These are phyloP conservation scores for Coix lacrymajobi DNA, from an alignment of 176 grass and related monocot species.

Conservation along the genomic window DNA sequence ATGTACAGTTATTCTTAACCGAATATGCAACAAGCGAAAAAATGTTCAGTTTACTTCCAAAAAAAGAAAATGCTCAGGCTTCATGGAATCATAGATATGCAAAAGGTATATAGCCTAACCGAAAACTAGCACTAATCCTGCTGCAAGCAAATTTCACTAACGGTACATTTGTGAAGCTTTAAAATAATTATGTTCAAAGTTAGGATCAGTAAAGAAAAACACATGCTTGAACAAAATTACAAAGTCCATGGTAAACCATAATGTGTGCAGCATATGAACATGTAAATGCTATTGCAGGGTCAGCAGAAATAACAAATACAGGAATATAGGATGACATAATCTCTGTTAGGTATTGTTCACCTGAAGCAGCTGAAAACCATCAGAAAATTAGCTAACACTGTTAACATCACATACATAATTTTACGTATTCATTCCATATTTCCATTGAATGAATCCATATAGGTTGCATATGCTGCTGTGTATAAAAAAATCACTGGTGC, in stretches of 20 bases:
- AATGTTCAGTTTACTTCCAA: background rate
- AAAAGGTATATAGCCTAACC: background rate
- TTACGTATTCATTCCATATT: background rate
- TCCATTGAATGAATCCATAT: background rate
- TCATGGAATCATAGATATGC: background rate
- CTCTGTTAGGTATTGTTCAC: background rate
- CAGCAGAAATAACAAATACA: background rate
- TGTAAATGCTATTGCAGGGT: background rate
- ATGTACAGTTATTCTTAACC: slow-evolving; percentile 9
- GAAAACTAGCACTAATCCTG: background rate
- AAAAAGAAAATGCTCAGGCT: background rate
- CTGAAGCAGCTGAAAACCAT: background rate
- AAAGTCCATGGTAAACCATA: background rate
- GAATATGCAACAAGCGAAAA: background rate
- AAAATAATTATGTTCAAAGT: slow-evolving; percentile 8
- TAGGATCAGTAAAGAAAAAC: background rate
- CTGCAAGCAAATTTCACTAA: background rate
- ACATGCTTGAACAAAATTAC: background rate
- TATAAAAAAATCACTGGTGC: background rate
- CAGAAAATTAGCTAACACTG: background rate
- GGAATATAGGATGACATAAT: background rate
- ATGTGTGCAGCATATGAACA: background rate
- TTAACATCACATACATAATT: background rate
- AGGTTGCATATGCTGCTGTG: background rate
- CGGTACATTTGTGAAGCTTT: background rate